Evolutionary conservation across 2,329 filamentous ascomycete genomes (phyloP), one percentile per base, ranked within the genome.

Genomic region (Calonectria ilicicola): DNA sequence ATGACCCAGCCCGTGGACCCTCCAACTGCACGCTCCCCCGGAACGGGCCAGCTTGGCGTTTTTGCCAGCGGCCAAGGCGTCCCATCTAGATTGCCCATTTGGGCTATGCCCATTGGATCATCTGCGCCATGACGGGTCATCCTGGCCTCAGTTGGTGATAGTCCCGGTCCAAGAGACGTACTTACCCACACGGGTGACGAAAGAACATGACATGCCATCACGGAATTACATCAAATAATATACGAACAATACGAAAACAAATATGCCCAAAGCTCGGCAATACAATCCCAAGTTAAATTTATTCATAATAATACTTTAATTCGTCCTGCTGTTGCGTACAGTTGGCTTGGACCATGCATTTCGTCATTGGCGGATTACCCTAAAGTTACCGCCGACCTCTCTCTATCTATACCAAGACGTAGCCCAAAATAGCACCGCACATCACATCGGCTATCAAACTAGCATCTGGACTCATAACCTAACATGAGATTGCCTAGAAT

Each of bases 11-110:
- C 26, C 26, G 10, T 53, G 17, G 58, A 46, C 40, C 40, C 51
- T 26, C 38, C 2, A n/a, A 38, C 17, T 46, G 58, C 58, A 63
- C 58, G 38, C 58, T 63, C 23, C 38, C 26, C 40, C 58, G 58
- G 58, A 63, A 63, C 58, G 58, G 58, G 27, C 40, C 58, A 63
- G 58, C 58, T 63, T 63, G 58, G 58, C 40, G 40, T 46, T 46
- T 63, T 44, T 29, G 40, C 38, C 44, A 26, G 58, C 26, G 38
- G 40, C 58, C 38, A 46, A 27, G 58, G 27, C 58, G 58, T 63
- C 38, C 58, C 58, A 63, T 63, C 40, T 63, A 63, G 58, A 63
- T 63, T 63, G 58, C 26, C 58, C 58, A 46, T 46, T 46, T 27
- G 26, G 58, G 40, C 58, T 46, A 40, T 63, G 58, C 58, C 58